Base-by-base conservation (phyloP, 352 stramenopile genomes). In the Pythium aristosporum region DNA sequence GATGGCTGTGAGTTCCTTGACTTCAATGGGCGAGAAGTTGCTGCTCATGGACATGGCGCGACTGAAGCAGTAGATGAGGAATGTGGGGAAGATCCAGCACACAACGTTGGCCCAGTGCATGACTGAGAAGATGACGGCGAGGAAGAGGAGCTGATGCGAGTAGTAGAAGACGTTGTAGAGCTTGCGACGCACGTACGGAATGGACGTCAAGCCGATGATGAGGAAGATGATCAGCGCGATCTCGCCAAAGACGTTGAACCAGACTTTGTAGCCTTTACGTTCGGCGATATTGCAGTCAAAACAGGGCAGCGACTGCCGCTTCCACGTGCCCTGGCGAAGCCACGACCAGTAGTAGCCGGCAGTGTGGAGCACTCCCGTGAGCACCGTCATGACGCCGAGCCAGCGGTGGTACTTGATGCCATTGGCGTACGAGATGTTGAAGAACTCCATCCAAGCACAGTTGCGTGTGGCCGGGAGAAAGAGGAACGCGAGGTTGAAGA, bases 401-500 rank as follows among this genome's bases (percentile, higher is more conserved):
- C 72, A 80, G 25, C 73, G 72, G 49, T 83, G 75, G 63, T 79
- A 83, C 52, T 79, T 78, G 46, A 83, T 63, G 28, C 65, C 71
- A 43, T 79, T 79, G n/a, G 71, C 65, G 61, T 78, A 80, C 30
- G 75, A 77, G 32, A 84, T 62, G 57, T 73, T 73, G 51, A 81
- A 67, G 23, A 76, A 77, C 48, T 79, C 73, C 64, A 79, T 78
- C 75, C 75, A 84, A 13, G 68, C 65, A 36, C 67, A 61, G 50
- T 76, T 74, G 15, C 71, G 64, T 5, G 75, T 80, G 36, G 71
- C 62, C 13, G 74, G 74, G 0, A 84, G 48, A n/a, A 78, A 72
- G 10, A 84, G 54, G 44, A 80, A 84, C 28, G 62, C 71, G 53
- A 83, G 51, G 65, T 83, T 83, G 72, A 72, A 79, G 9, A 80